Evolutionary conservation across 352 stramenopile species (phyloP).

Genomic region (Phytophthora crassamura): DNA sequence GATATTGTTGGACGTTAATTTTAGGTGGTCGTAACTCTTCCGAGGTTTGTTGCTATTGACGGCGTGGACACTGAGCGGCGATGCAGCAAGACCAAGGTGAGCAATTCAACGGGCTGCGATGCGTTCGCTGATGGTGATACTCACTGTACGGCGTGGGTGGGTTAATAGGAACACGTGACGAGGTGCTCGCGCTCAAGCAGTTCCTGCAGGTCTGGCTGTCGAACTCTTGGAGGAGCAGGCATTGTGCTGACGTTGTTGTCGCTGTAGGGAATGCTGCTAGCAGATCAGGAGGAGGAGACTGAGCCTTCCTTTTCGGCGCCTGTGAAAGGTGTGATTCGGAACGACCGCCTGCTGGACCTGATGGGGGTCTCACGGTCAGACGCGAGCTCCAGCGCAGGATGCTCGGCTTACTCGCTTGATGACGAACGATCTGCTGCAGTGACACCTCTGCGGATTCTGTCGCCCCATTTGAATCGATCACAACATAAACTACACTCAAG

Average conservation of each 20-base stretch:
- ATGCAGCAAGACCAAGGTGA: conserved; percentile 24
- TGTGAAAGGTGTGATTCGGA: conserved; percentile 21
- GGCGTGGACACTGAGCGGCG: neutral
- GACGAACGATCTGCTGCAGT: conserved; percentile 20
- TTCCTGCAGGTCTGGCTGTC: conserved; percentile 27
- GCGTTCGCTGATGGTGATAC: neutral
- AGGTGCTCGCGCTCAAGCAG: conserved; percentile 64
- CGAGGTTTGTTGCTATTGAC: too few species aligned
- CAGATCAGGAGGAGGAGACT: conserved; percentile 6
- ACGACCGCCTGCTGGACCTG: conserved; percentile 26
- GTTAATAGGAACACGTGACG: conserved; percentile 52
- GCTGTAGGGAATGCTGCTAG: conserved; percentile 22
- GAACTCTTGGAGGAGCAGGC: neutral
- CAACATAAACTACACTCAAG: neutral
- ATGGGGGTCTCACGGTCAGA: conserved; percentile 28
- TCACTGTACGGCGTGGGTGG: neutral
- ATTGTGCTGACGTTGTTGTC: neutral
- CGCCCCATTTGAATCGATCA: neutral
- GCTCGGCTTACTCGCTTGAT: conserved; percentile 22
- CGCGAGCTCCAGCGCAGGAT: conserved; percentile 10
- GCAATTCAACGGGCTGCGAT: neutral
- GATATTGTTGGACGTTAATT: conserved; percentile 26
- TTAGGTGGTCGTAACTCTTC: conserved; percentile 34
- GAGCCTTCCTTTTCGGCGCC: neutral
- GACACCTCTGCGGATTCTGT: conserved; percentile 11